phyloP scores from a whole-genome alignment of 352 stramenopile species.

The Phytophthora sojae region DNA sequence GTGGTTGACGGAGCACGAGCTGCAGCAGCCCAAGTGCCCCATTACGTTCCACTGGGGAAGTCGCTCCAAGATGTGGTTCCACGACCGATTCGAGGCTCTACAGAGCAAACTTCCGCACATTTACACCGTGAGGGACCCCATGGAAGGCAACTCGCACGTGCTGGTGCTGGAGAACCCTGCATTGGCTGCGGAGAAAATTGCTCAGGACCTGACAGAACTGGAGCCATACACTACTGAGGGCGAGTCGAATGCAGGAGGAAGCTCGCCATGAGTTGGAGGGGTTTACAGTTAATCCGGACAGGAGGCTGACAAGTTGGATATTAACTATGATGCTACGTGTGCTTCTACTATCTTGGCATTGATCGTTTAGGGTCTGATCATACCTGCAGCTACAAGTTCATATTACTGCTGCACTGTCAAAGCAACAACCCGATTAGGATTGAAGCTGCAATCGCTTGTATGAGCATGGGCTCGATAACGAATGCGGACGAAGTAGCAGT shows the following conservation, averaged over 20 bases:
- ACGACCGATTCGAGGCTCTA: constrained; percentile 38
- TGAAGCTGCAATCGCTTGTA: not conserved
- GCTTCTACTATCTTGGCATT: too few species aligned
- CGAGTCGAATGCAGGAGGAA: not conserved
- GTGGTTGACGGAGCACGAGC: constrained; percentile 45
- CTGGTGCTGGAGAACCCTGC: constrained; percentile 62
- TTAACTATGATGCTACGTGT: too few species aligned
- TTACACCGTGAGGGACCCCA: constrained; percentile 48
- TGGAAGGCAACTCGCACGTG: constrained; percentile 52
- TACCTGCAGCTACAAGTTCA: too few species aligned
- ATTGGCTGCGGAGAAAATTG: constrained; percentile 50
- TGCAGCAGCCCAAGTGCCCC: constrained; percentile 42
- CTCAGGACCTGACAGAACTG: constrained; percentile 39
- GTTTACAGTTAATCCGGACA: too few species aligned
- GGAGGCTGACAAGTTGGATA: too few species aligned
- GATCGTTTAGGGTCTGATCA: too few species aligned
- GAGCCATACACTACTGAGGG: constrained; percentile 12
- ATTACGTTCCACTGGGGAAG: constrained; percentile 56
- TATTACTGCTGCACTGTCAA: not conserved
- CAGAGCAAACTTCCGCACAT: constrained; percentile 41
- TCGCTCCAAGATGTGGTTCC: constrained; percentile 56
- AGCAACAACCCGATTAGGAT: not conserved
- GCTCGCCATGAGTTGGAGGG: constrained; percentile 2
- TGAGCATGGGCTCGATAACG: not conserved
- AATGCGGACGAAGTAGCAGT: not conserved